Evolutionary conservation across 768 basidiomycete species (phyloP), one percentile per base, ranked within the genome.

Genomic region (Psilocybe cubensis): DNA sequence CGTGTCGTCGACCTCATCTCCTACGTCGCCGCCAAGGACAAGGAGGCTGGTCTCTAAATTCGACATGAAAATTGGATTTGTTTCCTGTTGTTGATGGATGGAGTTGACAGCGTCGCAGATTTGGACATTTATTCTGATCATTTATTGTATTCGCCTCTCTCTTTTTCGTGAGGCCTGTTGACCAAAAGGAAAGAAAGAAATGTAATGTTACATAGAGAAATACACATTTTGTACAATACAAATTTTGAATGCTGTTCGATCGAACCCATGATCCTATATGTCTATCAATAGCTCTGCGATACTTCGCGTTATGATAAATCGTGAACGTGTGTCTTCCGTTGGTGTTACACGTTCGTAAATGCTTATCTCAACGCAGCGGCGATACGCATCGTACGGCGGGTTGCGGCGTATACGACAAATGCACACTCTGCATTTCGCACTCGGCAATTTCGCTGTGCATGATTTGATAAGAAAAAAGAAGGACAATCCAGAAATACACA

Each of bases 1-100:
- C 89, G 95, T 71, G 95, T 96, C 52, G 87, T 88, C 76, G 96
- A 98, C 73, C 83, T 98, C 54, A 77, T 98, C 72, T 78, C 85
- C 62, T 93, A 74, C 77, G 88, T 85, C 60, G 92, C 95, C 60
- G 81, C 83, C 78, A 83, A 85, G 74, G 96, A 97, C 65, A 72
- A 72, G 48, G 65, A 63, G 44, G 71, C 71, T 63, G 66, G 66
- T 52, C 35, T 68, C 57, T 70, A 68, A 68, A 53, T 49, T 38
- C 35, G 35, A 38, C 12, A 14, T n/a, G 35, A 38, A 38, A 38
- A 9, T 14, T 18, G 24, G 24, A 20, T 18, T 35, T 7, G 8
- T 2, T 51, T 42, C 41, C 6, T 24, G n/a, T 52, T 52, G 25
- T 42, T 46, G n/a, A n/a, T n/a, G n/a, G n/a, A n/a, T n/a, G n/a